These are phyloP conservation scores for Daldinia bambusicola DNA, from an alignment of 495 filamentous ascomycete genomes.

Conservation along the genomic window DNA sequence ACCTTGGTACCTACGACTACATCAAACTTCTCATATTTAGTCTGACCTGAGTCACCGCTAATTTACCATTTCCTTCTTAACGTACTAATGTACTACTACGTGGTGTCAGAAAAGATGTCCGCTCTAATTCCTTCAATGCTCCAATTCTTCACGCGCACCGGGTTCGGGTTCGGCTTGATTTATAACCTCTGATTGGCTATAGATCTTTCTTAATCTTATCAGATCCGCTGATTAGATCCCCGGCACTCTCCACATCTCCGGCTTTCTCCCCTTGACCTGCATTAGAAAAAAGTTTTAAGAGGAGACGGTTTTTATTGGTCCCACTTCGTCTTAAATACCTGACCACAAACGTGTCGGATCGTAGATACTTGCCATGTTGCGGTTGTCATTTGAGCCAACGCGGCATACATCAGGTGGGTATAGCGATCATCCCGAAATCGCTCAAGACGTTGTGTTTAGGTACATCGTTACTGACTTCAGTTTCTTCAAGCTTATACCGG, in stretches of 20 bases:
- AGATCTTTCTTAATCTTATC: slow-evolving; percentile 32
- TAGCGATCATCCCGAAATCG: not conserved
- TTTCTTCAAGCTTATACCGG: not conserved
- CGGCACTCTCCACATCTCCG: not conserved
- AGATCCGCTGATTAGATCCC: slow-evolving; percentile 38
- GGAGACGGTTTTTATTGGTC: not conserved
- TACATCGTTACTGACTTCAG: not conserved
- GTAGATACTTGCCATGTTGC: not conserved
- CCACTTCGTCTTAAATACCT: not conserved
- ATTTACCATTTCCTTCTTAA: too few species aligned
- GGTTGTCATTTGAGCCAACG: not conserved
- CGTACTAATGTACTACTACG: too few species aligned
- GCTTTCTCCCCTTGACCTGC: not conserved
- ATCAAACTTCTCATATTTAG: too few species aligned
- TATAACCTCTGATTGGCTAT: slow-evolving; percentile 11
- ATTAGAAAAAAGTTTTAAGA: not conserved
- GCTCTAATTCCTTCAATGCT: too few species aligned
- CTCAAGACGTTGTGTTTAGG: not conserved
- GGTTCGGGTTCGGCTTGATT: too few species aligned
- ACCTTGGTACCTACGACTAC: too few species aligned
- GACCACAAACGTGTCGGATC: not conserved
- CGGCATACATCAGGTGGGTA: not conserved
- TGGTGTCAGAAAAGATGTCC: too few species aligned
- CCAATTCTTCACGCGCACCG: too few species aligned
- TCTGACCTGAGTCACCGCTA: too few species aligned